Conservation (phyloP, 306 rosid species). For the Vigna radiata region DNA sequence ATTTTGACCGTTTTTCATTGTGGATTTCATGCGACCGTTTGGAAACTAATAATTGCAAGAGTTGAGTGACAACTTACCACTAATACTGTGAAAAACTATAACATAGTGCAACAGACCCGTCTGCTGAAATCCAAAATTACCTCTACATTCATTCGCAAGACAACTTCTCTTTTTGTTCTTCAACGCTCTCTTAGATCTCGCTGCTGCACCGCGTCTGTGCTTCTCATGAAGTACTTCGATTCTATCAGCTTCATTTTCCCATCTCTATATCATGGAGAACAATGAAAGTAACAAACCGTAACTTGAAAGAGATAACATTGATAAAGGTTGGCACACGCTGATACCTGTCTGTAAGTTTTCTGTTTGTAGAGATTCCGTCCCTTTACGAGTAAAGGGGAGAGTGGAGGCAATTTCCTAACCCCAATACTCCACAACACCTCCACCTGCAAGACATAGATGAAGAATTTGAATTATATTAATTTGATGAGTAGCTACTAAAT, state of each 20-base stretch:
- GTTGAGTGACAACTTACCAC: conserved; percentile 4
- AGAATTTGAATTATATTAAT: conserved; percentile 25
- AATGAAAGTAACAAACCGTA: conserved; percentile 32
- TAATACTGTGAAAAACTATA: conserved; percentile 29
- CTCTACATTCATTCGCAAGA: conserved; percentile 53
- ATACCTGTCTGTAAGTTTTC: conserved; percentile 81
- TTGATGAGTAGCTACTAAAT: conserved; percentile 22
- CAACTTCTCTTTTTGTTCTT: conserved; percentile 51
- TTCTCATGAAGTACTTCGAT: conserved; percentile 72
- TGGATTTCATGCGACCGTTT: conserved; percentile 49
- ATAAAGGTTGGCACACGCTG: not conserved
- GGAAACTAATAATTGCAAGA: conserved; percentile 43
- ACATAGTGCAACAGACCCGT: conserved; percentile 18
- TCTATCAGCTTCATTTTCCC: conserved; percentile 79
- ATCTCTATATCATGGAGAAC: conserved; percentile 58
- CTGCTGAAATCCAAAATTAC: not conserved
- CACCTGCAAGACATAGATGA: conserved; percentile 53
- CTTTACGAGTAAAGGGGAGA: conserved; percentile 77
- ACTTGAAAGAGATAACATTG: not conserved
- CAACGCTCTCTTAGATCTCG: conserved; percentile 63
- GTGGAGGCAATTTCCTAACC: conserved; percentile 58
- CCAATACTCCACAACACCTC: conserved; percentile 90
- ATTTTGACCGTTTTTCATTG: conserved; percentile 44
- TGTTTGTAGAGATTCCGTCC: conserved; percentile 83
- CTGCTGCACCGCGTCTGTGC: conserved; percentile 76